Conservation (phyloP, 73 alveolate species). For the Effrenium voratum region DNA sequence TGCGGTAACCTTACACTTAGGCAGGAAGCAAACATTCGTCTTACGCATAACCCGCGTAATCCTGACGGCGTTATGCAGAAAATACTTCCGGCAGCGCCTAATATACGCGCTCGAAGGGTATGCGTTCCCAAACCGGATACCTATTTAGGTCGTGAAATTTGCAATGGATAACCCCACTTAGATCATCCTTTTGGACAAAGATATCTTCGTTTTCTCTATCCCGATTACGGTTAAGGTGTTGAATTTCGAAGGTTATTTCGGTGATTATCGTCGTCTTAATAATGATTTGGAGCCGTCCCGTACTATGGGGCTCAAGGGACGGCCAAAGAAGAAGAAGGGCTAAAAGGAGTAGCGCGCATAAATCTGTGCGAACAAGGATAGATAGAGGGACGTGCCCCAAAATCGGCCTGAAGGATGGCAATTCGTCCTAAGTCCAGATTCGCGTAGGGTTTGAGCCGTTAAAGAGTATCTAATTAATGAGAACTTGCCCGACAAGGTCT, state of each 20-base stretch:
- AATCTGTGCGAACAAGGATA: neutral
- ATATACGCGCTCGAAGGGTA: conserved; percentile 11
- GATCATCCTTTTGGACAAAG: neutral
- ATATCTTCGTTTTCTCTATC: neutral
- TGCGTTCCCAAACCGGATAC: conserved; percentile 2
- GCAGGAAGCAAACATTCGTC: conserved; percentile 2
- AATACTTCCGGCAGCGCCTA: neutral
- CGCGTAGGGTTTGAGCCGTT: conserved; percentile 26
- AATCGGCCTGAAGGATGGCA: conserved; percentile 64
- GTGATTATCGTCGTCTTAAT: neutral
- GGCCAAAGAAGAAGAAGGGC: neutral
- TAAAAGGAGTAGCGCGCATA: neutral
- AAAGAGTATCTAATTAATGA: neutral
- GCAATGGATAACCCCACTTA: neutral
- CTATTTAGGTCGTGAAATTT: neutral
- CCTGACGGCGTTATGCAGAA: neutral
- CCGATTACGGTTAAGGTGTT: neutral
- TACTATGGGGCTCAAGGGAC: neutral
- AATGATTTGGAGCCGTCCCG: neutral
- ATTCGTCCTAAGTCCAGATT: neutral
- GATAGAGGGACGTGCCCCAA: neutral
- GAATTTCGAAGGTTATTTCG: conserved; percentile 28
- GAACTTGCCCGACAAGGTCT: conserved; percentile 15
- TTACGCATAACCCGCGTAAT: neutral
- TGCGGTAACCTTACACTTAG: conserved; percentile 32